Evolutionary conservation across 129 eudicot species (phyloP), one percentile per base, ranked within the genome.

Genomic region (Helichrysum umbraculigerum): DNA sequence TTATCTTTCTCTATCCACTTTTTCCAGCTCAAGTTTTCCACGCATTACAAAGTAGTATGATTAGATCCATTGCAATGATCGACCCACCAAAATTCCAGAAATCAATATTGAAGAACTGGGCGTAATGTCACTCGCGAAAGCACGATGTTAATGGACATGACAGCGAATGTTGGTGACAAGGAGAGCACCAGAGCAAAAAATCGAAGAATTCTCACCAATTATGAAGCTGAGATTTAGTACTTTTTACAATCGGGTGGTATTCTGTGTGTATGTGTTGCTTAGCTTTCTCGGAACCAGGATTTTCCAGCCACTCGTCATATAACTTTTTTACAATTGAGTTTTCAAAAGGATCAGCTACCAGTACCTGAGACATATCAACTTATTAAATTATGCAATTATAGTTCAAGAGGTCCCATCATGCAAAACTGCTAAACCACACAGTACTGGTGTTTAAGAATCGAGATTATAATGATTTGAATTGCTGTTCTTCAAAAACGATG

Each of bases 221-320:
- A 70, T 84, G 85, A 81, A 93, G 76, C 88, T 91, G 91, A 29
- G 93, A 85, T 6, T 96, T 87, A 30, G 87, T 84, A 71, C 90
- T 93, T 76, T 87, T 93, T n/a, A 83, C 84, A 12, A 91, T 81
- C 6, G 93, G 93, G 57, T 91, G 96, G 83, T 93, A 94, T 80
- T 84, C 73, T 17, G 98, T 91, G 83, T 91, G 97, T 79, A 91
- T 6, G 70, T 83, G 69, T 73, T 19, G 70, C 84, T 91, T 94
- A 7, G 98, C 91, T 73, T 81, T 86, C 81, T 86, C 96, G 6
- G 98, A 94, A 66, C 98, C 97, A 19, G 98, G 96, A 54, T 86
- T 78, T 37, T 82, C 93, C 33, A 94, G 90, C 96, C 97, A 94
- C 80, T 89, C 93, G 1, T 75, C 72, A 12, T 88, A 94, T 66